phyloP scores from a whole-genome alignment of 1,139 yeast genomes.

The Lodderomyces parapsilosis region DNA sequence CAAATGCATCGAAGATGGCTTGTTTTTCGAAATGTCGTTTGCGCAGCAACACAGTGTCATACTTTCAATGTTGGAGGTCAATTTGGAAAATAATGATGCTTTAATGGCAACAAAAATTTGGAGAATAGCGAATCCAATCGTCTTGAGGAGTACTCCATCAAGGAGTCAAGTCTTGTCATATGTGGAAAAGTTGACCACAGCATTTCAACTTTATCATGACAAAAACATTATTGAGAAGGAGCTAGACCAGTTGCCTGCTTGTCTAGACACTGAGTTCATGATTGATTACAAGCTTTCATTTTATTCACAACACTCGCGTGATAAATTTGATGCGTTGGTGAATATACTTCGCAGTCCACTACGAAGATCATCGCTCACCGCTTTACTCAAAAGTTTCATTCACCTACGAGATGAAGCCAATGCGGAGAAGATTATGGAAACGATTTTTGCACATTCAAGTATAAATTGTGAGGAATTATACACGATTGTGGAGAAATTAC shows the following conservation, averaged over 20 bases:
- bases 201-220: constrained; percentile 4
- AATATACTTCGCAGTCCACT: constrained; percentile 28
- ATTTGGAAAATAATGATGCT: constrained; percentile 10
- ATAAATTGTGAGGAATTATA: constrained; percentile 27
- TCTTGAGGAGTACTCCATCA: not conserved
- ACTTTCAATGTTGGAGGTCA: constrained; percentile 4
- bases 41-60: constrained; percentile 1
- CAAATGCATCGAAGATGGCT: not conserved
- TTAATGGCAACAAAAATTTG: constrained; percentile 6
- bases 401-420: constrained; percentile 25
- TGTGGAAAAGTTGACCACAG: not conserved
- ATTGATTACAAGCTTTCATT: constrained; percentile 16
- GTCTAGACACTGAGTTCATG: not conserved
- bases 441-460: constrained; percentile 30
- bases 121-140: not conserved
- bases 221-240: not conserved
- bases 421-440: constrained; percentile 29
- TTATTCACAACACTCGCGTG: constrained; percentile 13
- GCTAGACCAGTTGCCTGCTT: constrained; percentile 1
- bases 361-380: constrained; percentile 32
- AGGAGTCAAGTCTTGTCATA: not conserved
- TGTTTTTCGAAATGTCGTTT: not conserved
- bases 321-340: constrained; percentile 21
- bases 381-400: constrained; percentile 31
- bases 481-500: constrained; percentile 25